Evolutionary conservation across 164 flowering plant species (phyloP).

Genomic region (Chimonanthus praecox): DNA sequence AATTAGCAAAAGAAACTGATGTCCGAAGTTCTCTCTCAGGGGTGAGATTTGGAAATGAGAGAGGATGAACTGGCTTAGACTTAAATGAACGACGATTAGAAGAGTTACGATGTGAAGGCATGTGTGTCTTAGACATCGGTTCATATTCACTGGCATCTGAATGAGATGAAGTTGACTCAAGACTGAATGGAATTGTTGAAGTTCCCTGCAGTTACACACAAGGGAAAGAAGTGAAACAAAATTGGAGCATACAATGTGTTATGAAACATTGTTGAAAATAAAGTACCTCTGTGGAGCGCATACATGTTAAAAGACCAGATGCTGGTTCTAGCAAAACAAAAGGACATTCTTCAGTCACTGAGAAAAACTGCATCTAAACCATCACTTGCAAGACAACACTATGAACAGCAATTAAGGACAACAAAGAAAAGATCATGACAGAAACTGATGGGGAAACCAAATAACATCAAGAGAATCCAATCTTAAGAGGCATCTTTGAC

Average conservation of each 20-base stretch:
- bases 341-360: not conserved
- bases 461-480: no score
- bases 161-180: conserved; percentile 57
- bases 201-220: conserved; percentile 44
- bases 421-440: no score
- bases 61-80: conserved; percentile 82
- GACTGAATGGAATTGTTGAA: conserved; percentile 44
- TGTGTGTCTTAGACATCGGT: conserved; percentile 28
- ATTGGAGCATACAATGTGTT: not conserved
- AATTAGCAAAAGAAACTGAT: conserved; percentile 13
- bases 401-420: no score
- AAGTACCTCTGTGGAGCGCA: conserved; percentile 60
- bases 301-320: conserved; percentile 30
- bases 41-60: conserved; percentile 37
- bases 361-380: not conserved
- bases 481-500: no score
- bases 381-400: no score
- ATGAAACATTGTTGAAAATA: not conserved
- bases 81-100: conserved; percentile 61
- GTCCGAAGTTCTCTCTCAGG: conserved; percentile 31
- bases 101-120: conserved; percentile 42
- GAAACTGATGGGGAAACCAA: no score
- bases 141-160: conserved; percentile 85
- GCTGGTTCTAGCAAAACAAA: conserved; percentile 32
- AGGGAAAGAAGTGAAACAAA: not conserved